These are phyloP conservation scores for Pittosporum tobira DNA, from an alignment of 129 eudicot species.

Conservation along the genomic window DNA sequence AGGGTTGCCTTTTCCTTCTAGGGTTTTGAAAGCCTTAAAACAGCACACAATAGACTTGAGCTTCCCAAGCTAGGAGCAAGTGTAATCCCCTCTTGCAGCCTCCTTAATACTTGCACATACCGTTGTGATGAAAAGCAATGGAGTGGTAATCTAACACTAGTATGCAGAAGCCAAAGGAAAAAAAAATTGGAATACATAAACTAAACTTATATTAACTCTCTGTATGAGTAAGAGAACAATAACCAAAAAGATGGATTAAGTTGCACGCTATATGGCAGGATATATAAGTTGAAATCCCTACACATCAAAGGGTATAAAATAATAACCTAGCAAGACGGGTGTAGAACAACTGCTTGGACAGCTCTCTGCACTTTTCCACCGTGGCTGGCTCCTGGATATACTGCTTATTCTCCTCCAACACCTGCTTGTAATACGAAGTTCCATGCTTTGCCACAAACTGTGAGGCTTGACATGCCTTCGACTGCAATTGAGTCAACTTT, in stretches of 20 bases:
- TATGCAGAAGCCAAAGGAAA: neutral
- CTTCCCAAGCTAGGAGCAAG: too few species aligned
- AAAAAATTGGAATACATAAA: neutral
- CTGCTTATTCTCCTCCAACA: conserved; percentile 73
- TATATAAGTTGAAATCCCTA: too few species aligned
- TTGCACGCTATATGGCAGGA: neutral
- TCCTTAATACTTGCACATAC: neutral
- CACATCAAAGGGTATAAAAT: neutral
- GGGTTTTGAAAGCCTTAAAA: too few species aligned
- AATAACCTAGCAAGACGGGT: conserved; percentile 90
- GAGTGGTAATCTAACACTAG: neutral
- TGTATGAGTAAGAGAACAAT: neutral
- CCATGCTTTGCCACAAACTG: conserved; percentile 58
- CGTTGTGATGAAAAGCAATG: neutral
- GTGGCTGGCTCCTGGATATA: conserved; percentile 67
- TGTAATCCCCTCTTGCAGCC: too few species aligned
- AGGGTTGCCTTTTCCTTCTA: too few species aligned
- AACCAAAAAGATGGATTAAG: neutral
- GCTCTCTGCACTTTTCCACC: conserved; percentile 57
- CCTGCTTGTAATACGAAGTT: conserved; percentile 61
- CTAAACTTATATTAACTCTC: too few species aligned
- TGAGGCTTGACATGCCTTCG: conserved; percentile 55
- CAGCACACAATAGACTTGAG: too few species aligned
- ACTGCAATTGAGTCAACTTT: conserved; percentile 50
- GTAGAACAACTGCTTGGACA: conserved; percentile 72